Evolutionary conservation across 331 rosid genomes (phyloP), one percentile per base, ranked within the genome.

Genomic region (Cydonia oblonga): DNA sequence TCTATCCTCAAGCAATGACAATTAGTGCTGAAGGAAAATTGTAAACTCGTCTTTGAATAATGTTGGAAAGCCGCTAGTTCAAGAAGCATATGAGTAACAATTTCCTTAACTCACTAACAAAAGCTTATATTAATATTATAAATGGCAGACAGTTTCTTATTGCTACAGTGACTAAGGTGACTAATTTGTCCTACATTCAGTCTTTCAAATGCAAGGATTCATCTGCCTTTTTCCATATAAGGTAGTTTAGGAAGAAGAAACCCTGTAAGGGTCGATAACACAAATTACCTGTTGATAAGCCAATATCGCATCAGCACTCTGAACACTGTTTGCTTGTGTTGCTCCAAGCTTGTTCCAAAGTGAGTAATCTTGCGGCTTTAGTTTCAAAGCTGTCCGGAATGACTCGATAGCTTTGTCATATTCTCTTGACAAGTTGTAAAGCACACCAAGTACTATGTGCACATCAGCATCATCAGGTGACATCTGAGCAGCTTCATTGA

Each of bases 301-400:
- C 81, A 83, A 75, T 80, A 95, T 91, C 52, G 99, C 99, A 83
- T 95, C 99, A 26, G 96, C 96, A 82, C 99, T 95, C 84, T 91
- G 99, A 75, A 95, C 81, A 78, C 99, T 95, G 84, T 95, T 95
- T 59, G 99, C 99, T 79, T 95, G 97, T 65, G 99, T 91, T 69
- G 99, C 99, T 79, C 99, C 99, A 76, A 95, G 96, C 93, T 95
- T 95, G 89, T 95, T 95, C 99, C 99, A 95, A 30, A 95, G 91
- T 78, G 99, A 95, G 82, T 95, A 95, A 82, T 95, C 99, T 15
- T 87, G 91, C 1, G 99, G 97, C 82, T 90, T 90, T 75, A 95
- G 89, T 83, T 87, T 89, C 81, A 95, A 83, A 64, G 99, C 99
- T 66, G 87, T 87, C 80, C 85, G 86, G 78, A 95, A 91, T 80